A percentile compares a stretch with the other conserved stretches of the same genome.
Evolutionary conservation across 2,329 filamentous ascomycete genomes (phyloP).

Genomic region (Diaporthe ilicicola): DNA sequence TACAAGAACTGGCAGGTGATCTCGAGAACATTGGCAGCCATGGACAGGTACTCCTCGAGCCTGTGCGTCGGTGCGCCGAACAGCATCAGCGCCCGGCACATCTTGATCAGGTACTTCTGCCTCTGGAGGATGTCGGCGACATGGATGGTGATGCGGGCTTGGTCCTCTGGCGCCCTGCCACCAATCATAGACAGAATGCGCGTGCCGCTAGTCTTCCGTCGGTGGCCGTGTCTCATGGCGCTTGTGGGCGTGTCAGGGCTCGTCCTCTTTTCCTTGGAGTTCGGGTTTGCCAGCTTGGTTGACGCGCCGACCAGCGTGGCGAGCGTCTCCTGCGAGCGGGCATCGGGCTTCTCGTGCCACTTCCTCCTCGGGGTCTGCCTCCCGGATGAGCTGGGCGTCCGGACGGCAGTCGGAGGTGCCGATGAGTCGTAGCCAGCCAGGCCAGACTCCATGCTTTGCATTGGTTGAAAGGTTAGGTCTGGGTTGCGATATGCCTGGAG

Average conservation of each 20-base stretch:
- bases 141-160: conserved; percentile 60
- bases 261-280: conserved; percentile 25
- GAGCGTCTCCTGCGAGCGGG: conserved; percentile 55
- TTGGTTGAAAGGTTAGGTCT: not conserved
- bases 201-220: conserved; percentile 1
- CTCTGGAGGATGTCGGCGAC: conserved; percentile 80
- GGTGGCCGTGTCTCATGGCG: not conserved
- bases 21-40: conserved; percentile 85
- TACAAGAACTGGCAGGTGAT: conserved; percentile 94
- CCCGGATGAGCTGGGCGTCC: conserved; percentile 47
- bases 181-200: conserved; percentile 9
- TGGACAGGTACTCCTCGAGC: conserved; percentile 89
- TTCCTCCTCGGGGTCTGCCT: conserved; percentile 54
- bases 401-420: conserved; percentile 36
- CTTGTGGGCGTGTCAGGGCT: not conserved
- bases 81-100: conserved; percentile 87
- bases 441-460: conserved; percentile 42
- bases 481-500: conserved; percentile 19
- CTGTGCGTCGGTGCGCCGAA: conserved; percentile 92
- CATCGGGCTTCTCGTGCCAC: conserved; percentile 54
- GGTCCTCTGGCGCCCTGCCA: conserved; percentile 33
- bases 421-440: conserved; percentile 2
- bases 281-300: conserved; percentile 49
- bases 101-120: conserved; percentile 83
- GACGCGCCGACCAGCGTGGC: conserved; percentile 58